These are phyloP conservation scores for Coemansia biformis DNA, from an alignment of 192 early-diverging fungal genomes.

Conservation along the genomic window DNA sequence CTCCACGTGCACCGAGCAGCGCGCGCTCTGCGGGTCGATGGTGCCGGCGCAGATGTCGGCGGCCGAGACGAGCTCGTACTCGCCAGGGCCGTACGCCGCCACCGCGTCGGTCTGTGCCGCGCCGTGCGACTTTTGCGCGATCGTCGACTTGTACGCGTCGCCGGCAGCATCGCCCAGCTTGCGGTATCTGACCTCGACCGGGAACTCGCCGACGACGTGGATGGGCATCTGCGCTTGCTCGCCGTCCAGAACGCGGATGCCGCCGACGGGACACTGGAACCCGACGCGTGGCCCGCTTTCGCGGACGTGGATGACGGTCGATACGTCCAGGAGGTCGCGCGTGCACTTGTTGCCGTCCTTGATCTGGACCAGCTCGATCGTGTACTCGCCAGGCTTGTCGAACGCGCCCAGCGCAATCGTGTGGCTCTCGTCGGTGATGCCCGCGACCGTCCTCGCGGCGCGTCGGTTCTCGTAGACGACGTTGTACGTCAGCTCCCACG, in stretches of 20 bases:
- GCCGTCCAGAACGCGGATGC: constrained; percentile 29
- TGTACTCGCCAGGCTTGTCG: constrained; percentile 24
- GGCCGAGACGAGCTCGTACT: constrained; percentile 38
- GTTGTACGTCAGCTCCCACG: constrained; percentile 50
- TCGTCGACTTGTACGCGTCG: constrained; percentile 7
- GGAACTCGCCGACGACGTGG: constrained; percentile 27
- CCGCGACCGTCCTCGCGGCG: constrained; percentile 8
- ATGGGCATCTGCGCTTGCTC: constrained; percentile 31
- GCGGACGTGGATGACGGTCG: constrained; percentile 28
- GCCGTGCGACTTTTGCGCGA: constrained; percentile 7
- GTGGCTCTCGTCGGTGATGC: constrained; percentile 17
- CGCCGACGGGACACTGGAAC: constrained; percentile 29
- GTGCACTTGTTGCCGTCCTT: constrained; percentile 40
- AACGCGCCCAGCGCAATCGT: constrained; percentile 22
- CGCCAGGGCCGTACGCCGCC: constrained; percentile 33
- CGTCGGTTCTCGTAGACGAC: constrained; percentile 24
- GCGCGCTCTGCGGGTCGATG: constrained; percentile 14
- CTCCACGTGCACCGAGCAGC: constrained; percentile 40
- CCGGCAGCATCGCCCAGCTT: constrained; percentile 13
- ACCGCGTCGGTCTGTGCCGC: constrained; percentile 11
- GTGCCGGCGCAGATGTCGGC: constrained; percentile 31
- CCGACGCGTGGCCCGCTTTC: constrained; percentile 27
- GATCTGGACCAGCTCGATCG: constrained; percentile 34
- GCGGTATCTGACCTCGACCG: constrained; percentile 34
- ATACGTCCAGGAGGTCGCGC: constrained; percentile 24